Base-by-base conservation (phyloP, 176 grass and related monocot species). In the Luzula sylvatica region DNA sequence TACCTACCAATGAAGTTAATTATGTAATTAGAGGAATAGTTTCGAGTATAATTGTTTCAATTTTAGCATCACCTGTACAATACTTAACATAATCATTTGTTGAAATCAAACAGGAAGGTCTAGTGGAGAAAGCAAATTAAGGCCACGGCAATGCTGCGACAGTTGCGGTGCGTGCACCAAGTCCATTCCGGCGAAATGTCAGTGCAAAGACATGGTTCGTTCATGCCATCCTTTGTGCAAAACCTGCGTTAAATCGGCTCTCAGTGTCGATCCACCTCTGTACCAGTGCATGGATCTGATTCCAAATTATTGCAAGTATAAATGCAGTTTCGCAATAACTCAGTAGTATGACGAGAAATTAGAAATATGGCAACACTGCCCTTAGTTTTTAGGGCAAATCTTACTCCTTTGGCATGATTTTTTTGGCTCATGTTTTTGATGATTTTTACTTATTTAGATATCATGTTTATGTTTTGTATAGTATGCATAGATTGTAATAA, bases 141-240 rank as follows among this genome's bases (percentile, higher is more conserved):
- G 41, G 66, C 67, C 66, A 25, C 81, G 79, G 88, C 83, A 69
- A 28, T 95, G 88, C 79, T 95, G 83, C 66, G 66, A 88, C 66
- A 58, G 16, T 58, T 95, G 79, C 61, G 76, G 88, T 26, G 72
- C 60, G 3, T 95, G 88, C 72, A 87, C 83, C 46, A 80, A 61
- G 40, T 69, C 79, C 15, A 55, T 7, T n/a, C 66, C 83, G 15
- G 25, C 42, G 12, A 45, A 22, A 44, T 88, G 88, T 48, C 72
- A 58, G 60, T 95, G 83, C 79, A 50, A 64, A 15, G 88, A 95
- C 69, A 67, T 78, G 3, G 56, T 46, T 20, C 67, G 42, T 6
- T 53, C 76, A 8, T 95, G 88, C 80, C 80, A 95, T 56, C 83
- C 88, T n/a, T 53, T 67, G n/a, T 95, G 88, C 79, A 30, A 61